Percentiles rank a stretch among this genome's conserved stretches.
These are phyloP conservation scores for Pichia sp. DNA, from an alignment of 1,139 yeast genomes.

Conservation along the genomic window DNA sequence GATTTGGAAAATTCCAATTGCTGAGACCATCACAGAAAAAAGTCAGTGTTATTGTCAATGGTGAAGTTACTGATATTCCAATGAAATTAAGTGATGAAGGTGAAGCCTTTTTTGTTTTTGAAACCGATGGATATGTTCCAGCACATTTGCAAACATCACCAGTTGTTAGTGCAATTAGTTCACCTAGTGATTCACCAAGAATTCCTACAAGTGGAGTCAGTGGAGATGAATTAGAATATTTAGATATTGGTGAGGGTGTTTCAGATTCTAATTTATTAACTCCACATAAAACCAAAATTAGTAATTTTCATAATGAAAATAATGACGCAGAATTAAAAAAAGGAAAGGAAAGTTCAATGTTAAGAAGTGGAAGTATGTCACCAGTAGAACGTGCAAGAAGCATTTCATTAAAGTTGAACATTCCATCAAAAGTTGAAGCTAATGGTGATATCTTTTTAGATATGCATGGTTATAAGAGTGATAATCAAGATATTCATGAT, in stretches of 20 bases:
- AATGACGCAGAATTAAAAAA: background rate
- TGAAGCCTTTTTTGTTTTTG: slow-evolving; percentile 95
- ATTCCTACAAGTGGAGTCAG: slow-evolving; percentile 20
- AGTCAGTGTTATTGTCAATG: slow-evolving; percentile 84
- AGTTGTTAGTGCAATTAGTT: slow-evolving; percentile 71
- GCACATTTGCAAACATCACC: slow-evolving; percentile 84
- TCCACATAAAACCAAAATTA: background rate
- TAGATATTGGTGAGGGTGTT: slow-evolving; percentile 30
- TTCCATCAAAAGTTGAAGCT: slow-evolving; percentile 82
- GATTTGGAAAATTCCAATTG: slow-evolving; percentile 91
- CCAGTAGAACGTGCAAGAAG: slow-evolving; percentile 61
- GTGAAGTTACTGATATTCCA: slow-evolving; percentile 71
- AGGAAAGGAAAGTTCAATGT: slow-evolving; percentile 10
- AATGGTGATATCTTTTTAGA: slow-evolving; percentile 90
- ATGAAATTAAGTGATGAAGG: slow-evolving; percentile 98
- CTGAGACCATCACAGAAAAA: slow-evolving; percentile 95
- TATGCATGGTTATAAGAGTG: slow-evolving; percentile 94
- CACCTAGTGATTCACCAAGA: slow-evolving; percentile 60
- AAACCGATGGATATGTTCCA: slow-evolving; percentile 69
- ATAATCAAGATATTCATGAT: slow-evolving; percentile 62
- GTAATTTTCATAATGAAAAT: background rate
- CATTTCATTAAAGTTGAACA: slow-evolving; percentile 65
- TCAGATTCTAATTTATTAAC: slow-evolving; percentile 11
- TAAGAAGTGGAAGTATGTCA: slow-evolving; percentile 11
- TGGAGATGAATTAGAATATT: slow-evolving; percentile 47